phyloP scores from a whole-genome alignment of 768 basidiomycete genomes.

The Pleurotus pulmonarius region DNA sequence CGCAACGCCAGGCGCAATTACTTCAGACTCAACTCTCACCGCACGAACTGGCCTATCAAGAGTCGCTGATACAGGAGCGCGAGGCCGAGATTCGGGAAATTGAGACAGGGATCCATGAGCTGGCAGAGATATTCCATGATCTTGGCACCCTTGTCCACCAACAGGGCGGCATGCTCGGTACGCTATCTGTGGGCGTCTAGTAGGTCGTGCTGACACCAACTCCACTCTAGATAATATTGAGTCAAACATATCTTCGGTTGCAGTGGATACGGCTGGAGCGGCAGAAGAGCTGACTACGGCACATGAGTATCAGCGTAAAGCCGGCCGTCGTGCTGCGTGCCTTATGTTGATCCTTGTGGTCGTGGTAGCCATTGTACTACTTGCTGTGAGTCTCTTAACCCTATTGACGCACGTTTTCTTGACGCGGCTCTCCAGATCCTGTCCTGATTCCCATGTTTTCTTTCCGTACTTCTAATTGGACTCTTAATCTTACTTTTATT shows the following conservation, averaged over 20 bases:
- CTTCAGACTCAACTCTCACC: constrained; percentile 77
- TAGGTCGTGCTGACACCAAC: neutral
- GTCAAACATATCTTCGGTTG: constrained; percentile 85
- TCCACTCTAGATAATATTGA: constrained; percentile 82
- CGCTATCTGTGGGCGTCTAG: constrained; percentile 19
- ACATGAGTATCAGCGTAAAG: constrained; percentile 90
- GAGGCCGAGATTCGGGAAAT: constrained; percentile 95
- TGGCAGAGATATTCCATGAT: constrained; percentile 95
- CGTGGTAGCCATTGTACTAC: constrained; percentile 82
- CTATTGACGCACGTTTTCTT: neutral
- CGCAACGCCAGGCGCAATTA: constrained; percentile 66
- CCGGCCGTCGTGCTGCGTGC: constrained; percentile 86
- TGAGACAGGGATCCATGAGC: constrained; percentile 93
- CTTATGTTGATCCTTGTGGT: constrained; percentile 84
- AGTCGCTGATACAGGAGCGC: constrained; percentile 90
- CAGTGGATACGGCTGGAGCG: constrained; percentile 77
- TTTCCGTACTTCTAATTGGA: too few relatives aligned
- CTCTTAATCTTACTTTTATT: too few relatives aligned
- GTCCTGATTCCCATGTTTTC: too few relatives aligned
- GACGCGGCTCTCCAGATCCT: too few relatives aligned
- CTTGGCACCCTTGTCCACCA: constrained; percentile 91
- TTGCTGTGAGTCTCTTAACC: constrained; percentile 67
- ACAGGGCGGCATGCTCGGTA: constrained; percentile 93
- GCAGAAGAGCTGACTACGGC: constrained; percentile 86
- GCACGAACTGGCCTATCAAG: constrained; percentile 93